Evolutionary conservation across 805 yeast genomes (phyloP).

Genomic region (Zygoascus bituminiphila): DNA sequence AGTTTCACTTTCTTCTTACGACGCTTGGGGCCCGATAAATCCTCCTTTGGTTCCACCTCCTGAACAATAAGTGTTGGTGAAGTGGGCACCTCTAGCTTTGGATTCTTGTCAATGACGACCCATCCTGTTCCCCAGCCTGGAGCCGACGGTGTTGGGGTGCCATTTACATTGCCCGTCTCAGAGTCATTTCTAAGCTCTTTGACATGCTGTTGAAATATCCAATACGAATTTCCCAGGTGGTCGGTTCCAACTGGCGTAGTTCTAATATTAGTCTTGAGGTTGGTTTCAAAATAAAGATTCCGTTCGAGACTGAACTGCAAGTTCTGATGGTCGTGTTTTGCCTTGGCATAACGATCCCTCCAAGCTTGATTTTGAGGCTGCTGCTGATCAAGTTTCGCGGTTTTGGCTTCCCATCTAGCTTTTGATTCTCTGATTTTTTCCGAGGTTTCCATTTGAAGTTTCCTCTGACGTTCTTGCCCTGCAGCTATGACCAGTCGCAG

Average conservation of each 20-base stretch:
- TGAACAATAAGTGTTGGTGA: neutral
- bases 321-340: constrained; percentile 20
- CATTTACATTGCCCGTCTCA: constrained; percentile 21
- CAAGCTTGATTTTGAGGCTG: constrained; percentile 17
- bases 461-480: constrained; percentile 26
- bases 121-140: neutral
- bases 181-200: constrained; percentile 5
- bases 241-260: constrained; percentile 30
- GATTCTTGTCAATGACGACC: neutral
- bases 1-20: neutral
- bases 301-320: constrained; percentile 21
- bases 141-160: constrained; percentile 24
- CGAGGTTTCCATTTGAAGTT: constrained; percentile 19
- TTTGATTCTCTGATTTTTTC: constrained; percentile 24
- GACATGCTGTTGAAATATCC: constrained; percentile 29
- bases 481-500: constrained; percentile 27
- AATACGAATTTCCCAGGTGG: constrained; percentile 28
- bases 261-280: constrained; percentile 26
- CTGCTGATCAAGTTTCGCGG: constrained; percentile 17
- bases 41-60: neutral
- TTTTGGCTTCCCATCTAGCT: constrained; percentile 19
- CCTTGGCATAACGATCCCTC: constrained; percentile 9
- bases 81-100: constrained; percentile 2
- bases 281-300: constrained; percentile 21
- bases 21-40: neutral